Percentiles rank a stretch among this genome's conserved stretches.
These are phyloP conservation scores for Colletotrichum salicis DNA, from an alignment of 2,329 filamentous ascomycete species.

Conservation along the genomic window DNA sequence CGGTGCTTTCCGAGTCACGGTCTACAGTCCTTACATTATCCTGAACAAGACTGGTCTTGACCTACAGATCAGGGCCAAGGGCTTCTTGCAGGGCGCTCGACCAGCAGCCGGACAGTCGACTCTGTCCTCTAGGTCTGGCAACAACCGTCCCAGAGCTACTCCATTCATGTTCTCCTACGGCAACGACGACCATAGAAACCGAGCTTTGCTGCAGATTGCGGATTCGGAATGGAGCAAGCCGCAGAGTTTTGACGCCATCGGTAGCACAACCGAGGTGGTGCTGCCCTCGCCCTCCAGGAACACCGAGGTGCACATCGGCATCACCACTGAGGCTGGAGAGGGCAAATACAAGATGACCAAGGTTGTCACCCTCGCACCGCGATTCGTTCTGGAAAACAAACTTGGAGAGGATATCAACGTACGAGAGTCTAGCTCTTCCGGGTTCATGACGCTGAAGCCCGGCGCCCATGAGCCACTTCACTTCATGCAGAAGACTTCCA, in stretches of 20 bases:
- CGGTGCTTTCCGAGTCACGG: constrained; percentile 93
- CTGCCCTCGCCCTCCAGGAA: constrained; percentile 76
- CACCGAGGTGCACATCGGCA: constrained; percentile 89
- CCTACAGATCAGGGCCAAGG: constrained; percentile 88
- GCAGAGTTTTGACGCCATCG: constrained; percentile 97
- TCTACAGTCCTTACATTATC: constrained; percentile 95
- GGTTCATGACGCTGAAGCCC: constrained; percentile 79
- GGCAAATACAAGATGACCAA: constrained; percentile 99
- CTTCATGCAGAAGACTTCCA: constrained; percentile 83
- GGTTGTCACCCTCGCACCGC: constrained; percentile 89
- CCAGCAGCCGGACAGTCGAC: constrained; percentile 81
- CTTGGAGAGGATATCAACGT: constrained; percentile 88
- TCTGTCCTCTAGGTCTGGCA: constrained; percentile 62
- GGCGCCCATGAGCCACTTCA: constrained; percentile 88
- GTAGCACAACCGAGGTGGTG: constrained; percentile 88
- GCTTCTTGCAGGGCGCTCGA: constrained; percentile 84
- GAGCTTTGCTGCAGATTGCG: constrained; percentile 86
- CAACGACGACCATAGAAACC: constrained; percentile 89
- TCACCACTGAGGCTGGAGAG: constrained; percentile 89
- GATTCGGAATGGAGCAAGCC: constrained; percentile 97
- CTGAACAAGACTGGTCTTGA: constrained; percentile 95
- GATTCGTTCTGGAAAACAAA: constrained; percentile 95
- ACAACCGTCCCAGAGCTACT: constrained; percentile 75
- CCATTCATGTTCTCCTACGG: constrained; percentile 98
- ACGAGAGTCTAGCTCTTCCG: constrained; percentile 90